Evolutionary conservation across 176 grass and related monocot genomes (phyloP).

Genomic region (Eremochloa ophiuroides): DNA sequence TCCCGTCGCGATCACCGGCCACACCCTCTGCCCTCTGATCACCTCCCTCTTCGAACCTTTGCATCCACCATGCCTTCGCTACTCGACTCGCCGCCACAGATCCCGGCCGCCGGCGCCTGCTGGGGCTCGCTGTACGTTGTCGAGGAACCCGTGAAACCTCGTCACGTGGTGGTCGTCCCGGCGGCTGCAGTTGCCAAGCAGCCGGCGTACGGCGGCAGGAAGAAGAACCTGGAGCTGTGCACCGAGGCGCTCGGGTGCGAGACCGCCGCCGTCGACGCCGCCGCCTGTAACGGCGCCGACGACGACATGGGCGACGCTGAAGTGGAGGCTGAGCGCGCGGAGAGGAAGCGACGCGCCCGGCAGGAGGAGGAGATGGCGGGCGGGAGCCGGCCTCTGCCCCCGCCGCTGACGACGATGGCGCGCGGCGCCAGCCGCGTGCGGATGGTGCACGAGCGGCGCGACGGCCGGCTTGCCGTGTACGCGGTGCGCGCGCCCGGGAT

Average conservation of each 20-base stretch:
- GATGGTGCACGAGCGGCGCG: constrained; percentile 52
- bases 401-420: constrained; percentile 54
- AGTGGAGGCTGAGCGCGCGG: not conserved
- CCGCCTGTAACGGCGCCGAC: not conserved
- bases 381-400: constrained; percentile 31
- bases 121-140: constrained; percentile 22
- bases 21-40: not conserved
- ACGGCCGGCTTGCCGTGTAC: constrained; percentile 64
- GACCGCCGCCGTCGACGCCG: constrained; percentile 49
- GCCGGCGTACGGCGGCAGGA: constrained; percentile 29
- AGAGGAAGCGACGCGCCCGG: constrained; percentile 20
- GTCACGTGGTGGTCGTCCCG: not conserved
- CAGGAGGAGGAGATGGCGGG: constrained; percentile 18
- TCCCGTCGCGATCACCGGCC: constrained; percentile 3
- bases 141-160: constrained; percentile 5
- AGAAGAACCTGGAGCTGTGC: constrained; percentile 58
- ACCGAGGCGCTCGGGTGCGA: constrained; percentile 84
- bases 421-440: constrained; percentile 26
- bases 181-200: not conserved
- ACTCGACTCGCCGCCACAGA: constrained; percentile 26
- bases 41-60: not conserved
- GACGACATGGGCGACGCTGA: too few species aligned
- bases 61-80: constrained; percentile 26
- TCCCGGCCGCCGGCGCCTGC: not conserved
- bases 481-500: constrained; percentile 30